Evolutionary conservation across 805 yeast species (phyloP).

Genomic region (Middelhovenomyces tepae): DNA sequence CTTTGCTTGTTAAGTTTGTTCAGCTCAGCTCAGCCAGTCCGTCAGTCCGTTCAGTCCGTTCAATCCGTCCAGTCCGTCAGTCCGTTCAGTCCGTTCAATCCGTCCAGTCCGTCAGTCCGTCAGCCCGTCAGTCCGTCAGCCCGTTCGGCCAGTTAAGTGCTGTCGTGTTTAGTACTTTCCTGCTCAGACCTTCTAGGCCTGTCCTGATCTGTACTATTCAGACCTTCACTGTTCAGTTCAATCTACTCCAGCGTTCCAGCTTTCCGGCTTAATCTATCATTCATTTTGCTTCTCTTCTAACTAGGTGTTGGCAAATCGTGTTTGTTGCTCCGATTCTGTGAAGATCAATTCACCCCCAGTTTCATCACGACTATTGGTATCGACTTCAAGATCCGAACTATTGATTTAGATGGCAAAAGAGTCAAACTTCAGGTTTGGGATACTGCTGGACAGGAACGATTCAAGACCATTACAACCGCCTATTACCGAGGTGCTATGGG

Average conservation of each 20-base stretch:
- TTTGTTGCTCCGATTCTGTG: conserved; percentile 83
- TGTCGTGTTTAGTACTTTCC: too few relatives aligned
- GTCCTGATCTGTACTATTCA: conserved; percentile 4
- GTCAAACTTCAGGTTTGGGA: conserved; percentile 98
- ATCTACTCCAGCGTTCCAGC: neutral
- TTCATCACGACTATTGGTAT: conserved; percentile 97
- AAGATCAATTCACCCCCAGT: conserved; percentile 92
- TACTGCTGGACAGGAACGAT: conserved; percentile 98
- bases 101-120: too few relatives aligned
- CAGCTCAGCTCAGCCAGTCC: too few relatives aligned
- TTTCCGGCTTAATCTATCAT: neutral
- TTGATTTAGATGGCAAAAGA: conserved; percentile 85
- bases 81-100: too few relatives aligned
- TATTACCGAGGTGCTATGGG: conserved; percentile 99
- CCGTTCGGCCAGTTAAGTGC: too few relatives aligned
- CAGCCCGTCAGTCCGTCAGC: too few relatives aligned
- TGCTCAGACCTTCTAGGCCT: too few relatives aligned
- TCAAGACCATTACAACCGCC: conserved; percentile 95
- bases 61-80: too few relatives aligned
- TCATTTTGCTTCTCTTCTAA: too few relatives aligned
- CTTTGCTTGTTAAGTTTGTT: too few relatives aligned
- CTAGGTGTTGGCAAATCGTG: conserved; percentile 49
- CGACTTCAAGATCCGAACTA: conserved; percentile 94
- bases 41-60: too few relatives aligned
- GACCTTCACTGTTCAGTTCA: conserved; percentile 2